Conservation (phyloP, 805 yeast species). For the Metschnikowia lochheadii region DNA sequence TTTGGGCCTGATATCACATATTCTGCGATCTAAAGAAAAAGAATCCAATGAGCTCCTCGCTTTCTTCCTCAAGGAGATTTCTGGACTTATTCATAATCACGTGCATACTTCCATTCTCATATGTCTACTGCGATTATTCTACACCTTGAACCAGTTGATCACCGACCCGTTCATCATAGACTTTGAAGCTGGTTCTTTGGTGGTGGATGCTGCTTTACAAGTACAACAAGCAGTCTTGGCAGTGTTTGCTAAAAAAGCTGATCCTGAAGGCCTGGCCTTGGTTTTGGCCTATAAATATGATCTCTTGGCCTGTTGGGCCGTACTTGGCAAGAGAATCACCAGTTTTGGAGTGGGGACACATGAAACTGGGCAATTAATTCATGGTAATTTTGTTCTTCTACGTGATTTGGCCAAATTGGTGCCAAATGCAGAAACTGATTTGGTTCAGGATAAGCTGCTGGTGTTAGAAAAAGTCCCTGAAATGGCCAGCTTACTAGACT, state of each 20-base stretch:
- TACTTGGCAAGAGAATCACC: conserved; percentile 14
- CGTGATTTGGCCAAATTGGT: background rate
- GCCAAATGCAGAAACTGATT: background rate
- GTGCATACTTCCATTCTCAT: conserved; percentile 18
- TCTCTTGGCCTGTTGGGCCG: conserved; percentile 34
- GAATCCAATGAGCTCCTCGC: conserved; percentile 12
- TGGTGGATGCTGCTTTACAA: conserved; percentile 18
- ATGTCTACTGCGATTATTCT: conserved; percentile 27
- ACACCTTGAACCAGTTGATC: conserved; percentile 28
- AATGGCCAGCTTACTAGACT: background rate
- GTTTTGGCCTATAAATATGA: conserved; percentile 29
- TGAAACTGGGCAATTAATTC: background rate
- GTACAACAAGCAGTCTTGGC: conserved; percentile 22
- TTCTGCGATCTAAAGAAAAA: conserved; percentile 15
- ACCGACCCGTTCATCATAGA: conserved; percentile 28
- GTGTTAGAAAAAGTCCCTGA: conserved; percentile 8
- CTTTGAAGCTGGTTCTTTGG: conserved; percentile 13
- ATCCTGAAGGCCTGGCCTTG: conserved; percentile 17
- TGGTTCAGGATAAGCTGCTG: conserved; percentile 6
- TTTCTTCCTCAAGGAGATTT: conserved; percentile 19
- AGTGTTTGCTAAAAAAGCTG: conserved; percentile 11
- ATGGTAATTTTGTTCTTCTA: conserved; percentile 3
- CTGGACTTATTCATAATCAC: conserved; percentile 2
- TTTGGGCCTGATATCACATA: conserved; percentile 23
- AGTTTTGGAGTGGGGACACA: conserved; percentile 11